phyloP scores from a whole-genome alignment of 176 grass and related monocot species.

The Cymbopogon citratus region DNA sequence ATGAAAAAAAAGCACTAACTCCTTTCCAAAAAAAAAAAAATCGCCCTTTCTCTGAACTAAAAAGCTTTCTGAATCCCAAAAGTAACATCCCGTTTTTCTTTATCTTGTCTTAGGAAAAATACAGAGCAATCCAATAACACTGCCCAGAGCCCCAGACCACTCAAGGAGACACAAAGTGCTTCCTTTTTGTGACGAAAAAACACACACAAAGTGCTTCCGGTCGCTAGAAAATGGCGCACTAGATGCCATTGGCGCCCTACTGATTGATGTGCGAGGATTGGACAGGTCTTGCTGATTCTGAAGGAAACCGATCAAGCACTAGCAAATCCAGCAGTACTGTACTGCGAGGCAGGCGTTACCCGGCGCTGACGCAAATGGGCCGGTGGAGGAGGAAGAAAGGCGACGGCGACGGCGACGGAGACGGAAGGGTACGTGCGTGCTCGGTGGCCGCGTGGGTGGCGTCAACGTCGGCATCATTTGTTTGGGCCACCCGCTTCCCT shows the following conservation, averaged over 20 bases:
- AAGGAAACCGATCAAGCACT: background rate
- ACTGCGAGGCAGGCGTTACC: background rate
- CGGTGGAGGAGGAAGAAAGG: background rate
- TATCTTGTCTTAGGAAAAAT: background rate
- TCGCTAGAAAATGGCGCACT: background rate
- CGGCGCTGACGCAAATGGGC: background rate
- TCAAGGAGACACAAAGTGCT: background rate
- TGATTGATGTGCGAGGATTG: background rate
- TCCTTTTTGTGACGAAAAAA: background rate
- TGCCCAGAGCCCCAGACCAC: background rate
- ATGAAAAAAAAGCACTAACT: background rate
- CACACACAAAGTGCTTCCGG: background rate
- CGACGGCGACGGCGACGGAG: background rate
- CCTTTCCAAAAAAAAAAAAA: background rate
- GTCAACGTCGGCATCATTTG: constrained; percentile 25
- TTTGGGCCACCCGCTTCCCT: constrained; percentile 3
- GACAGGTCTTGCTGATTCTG: background rate
- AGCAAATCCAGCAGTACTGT: background rate
- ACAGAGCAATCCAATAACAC: background rate
- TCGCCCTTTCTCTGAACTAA: too few relatives aligned
- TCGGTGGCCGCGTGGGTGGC: background rate
- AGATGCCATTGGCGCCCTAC: background rate
- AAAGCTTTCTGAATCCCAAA: background rate
- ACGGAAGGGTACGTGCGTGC: background rate
- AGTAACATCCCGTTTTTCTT: background rate